phyloP scores from a whole-genome alignment of 495 filamentous ascomycete genomes.

The Hypoxylon lenormandii region DNA sequence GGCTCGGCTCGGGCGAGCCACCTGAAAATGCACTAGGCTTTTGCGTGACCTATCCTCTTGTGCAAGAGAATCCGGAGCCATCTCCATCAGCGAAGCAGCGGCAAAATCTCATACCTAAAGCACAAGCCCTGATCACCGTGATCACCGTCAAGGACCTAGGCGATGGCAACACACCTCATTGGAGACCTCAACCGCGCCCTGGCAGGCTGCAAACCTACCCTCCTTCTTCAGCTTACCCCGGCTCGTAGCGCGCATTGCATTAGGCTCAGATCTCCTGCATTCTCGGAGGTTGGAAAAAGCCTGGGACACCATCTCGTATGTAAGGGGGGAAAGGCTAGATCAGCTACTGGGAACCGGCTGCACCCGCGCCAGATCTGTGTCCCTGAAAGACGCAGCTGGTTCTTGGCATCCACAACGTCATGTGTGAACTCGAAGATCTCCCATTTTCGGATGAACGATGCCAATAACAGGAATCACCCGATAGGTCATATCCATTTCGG shows the following conservation, averaged over 20 bases:
- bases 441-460: constrained; percentile 45
- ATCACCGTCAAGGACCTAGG: constrained; percentile 29
- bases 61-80: constrained; percentile 5
- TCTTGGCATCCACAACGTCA: constrained; percentile 47
- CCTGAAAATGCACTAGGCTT: background rate
- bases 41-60: constrained; percentile 10
- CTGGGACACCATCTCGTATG: constrained; percentile 35
- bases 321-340: constrained; percentile 29
- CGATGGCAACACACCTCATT: constrained; percentile 29
- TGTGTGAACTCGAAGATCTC: constrained; percentile 41
- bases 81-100: constrained; percentile 5
- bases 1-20: background rate
- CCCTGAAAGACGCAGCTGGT: constrained; percentile 33
- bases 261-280: constrained; percentile 47
- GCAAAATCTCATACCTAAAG: constrained; percentile 2
- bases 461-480: constrained; percentile 41
- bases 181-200: constrained; percentile 45
- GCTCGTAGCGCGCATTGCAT: constrained; percentile 44
- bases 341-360: constrained; percentile 34
- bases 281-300: constrained; percentile 27
- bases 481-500: constrained; percentile 41
- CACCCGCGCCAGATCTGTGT: constrained; percentile 45
- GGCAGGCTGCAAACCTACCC: constrained; percentile 43
- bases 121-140: constrained; percentile 13
- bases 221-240: constrained; percentile 43